Evolutionary conservation across 495 filamentous ascomycete genomes (phyloP).

Genomic region (Podospora conica): DNA sequence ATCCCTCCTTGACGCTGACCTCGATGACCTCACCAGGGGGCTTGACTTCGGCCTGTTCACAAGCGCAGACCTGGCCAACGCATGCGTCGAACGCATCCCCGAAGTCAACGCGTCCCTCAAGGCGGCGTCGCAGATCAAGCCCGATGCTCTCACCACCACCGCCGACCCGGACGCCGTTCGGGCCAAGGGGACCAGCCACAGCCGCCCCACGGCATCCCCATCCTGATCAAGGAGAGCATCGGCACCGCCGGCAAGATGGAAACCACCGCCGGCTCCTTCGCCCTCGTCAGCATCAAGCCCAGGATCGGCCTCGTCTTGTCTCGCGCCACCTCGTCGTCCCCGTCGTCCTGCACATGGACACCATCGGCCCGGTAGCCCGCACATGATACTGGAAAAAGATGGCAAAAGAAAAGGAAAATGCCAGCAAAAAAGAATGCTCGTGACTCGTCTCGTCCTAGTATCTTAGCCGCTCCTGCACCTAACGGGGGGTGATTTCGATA

Average conservation of each 20-base stretch:
- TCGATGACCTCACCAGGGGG: slow-evolving; percentile 47
- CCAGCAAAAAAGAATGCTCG: too few species aligned
- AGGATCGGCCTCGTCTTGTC: slow-evolving; percentile 62
- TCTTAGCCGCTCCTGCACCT: too few species aligned
- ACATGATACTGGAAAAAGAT: too few species aligned
- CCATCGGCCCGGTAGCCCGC: slow-evolving; percentile 55
- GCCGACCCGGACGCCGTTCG: slow-evolving; percentile 26
- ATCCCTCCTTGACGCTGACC: slow-evolving; percentile 34
- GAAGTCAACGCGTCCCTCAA: slow-evolving; percentile 38
- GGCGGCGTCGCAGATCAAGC: slow-evolving; percentile 41
- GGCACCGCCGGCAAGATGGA: slow-evolving; percentile 64
- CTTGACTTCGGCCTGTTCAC: slow-evolving; percentile 51
- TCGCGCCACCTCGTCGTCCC: slow-evolving; percentile 57
- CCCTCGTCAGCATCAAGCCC: slow-evolving; percentile 58
- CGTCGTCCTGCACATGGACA: slow-evolving; percentile 57
- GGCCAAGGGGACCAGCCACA: slow-evolving; percentile 19
- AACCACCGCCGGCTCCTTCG: slow-evolving; percentile 49
- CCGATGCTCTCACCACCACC: slow-evolving; percentile 38
- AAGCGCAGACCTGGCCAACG: slow-evolving; percentile 52
- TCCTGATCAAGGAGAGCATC: slow-evolving; percentile 68
- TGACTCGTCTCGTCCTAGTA: too few species aligned
- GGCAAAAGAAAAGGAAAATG: too few species aligned
- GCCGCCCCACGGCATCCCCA: slow-evolving; percentile 60
- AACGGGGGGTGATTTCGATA: too few species aligned
- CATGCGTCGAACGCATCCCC: slow-evolving; percentile 37